Evolutionary conservation across 352 stramenopile genomes (phyloP).

Genomic region (Pythium utonaiense): DNA sequence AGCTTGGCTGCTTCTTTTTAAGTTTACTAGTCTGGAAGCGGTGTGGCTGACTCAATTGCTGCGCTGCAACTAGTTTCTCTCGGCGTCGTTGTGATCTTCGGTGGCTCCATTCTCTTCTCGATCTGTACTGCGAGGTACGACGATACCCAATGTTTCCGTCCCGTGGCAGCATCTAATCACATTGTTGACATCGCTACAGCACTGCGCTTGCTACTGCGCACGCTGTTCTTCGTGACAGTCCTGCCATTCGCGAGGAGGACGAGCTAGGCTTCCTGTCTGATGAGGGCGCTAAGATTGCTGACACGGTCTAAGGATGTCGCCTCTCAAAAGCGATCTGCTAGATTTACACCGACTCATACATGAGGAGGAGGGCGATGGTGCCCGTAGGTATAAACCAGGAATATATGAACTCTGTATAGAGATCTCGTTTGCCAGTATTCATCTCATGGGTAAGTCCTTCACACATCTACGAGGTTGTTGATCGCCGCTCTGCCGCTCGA

Average conservation of each 20-base stretch:
- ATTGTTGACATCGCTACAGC: constrained; percentile 24
- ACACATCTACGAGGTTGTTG: no score
- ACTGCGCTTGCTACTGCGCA: constrained; percentile 72
- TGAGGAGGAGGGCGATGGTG: not conserved
- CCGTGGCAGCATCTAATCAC: not conserved
- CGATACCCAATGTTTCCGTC: not conserved
- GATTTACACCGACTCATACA: not conserved
- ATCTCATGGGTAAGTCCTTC: no score
- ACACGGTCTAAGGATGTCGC: constrained; percentile 48
- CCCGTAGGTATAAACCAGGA: not conserved
- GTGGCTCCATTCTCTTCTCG: constrained; percentile 84
- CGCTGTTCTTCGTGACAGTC: constrained; percentile 75
- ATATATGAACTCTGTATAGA: constrained; percentile 1
- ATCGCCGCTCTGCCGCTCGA: no score
- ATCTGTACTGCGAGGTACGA: constrained; percentile 80
- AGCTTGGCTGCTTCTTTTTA: no score
- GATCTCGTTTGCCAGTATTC: no score
- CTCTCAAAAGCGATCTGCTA: not conserved
- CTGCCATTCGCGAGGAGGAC: constrained; percentile 69
- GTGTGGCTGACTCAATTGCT: no score
- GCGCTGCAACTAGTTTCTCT: constrained; percentile 47
- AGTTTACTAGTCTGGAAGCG: no score
- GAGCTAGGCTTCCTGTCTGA: constrained; percentile 76
- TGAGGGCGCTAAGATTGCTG: constrained; percentile 60
- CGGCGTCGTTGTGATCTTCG: constrained; percentile 77